Percentiles rank a stretch among this genome's conserved stretches.
Evolutionary conservation across 2,329 filamentous ascomycete species (phyloP).

Genomic region (Aspergillus tamarii): DNA sequence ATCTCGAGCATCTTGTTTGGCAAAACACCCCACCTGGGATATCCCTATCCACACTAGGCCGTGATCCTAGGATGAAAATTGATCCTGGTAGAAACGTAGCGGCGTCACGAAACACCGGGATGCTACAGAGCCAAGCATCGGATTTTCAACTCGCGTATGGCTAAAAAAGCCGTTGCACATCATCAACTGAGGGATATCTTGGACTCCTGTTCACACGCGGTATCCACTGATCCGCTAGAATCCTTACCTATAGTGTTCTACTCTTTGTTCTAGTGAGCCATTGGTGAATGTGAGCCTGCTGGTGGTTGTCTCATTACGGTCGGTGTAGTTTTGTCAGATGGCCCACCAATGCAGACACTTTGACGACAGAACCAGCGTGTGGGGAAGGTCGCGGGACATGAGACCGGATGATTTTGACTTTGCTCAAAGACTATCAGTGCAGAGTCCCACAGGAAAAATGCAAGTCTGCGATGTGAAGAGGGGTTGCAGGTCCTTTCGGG

Average conservation of each 20-base stretch:
- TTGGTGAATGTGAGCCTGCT: not conserved
- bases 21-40: not conserved
- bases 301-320: not conserved
- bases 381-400: not conserved
- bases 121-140: not conserved
- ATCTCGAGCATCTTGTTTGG: not conserved
- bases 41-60: not conserved
- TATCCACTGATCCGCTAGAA: not conserved
- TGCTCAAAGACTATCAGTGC: not conserved
- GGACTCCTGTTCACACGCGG: not conserved
- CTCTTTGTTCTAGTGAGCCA: not conserved
- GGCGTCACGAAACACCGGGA: not conserved
- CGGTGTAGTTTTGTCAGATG: not conserved
- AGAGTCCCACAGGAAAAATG: not conserved
- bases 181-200: not conserved
- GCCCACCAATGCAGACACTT: not conserved
- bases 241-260: not conserved
- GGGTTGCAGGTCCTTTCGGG: not conserved
- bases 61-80: not conserved
- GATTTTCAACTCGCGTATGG: not conserved
- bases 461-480: not conserved
- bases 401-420: not conserved
- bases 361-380: constrained; percentile 1
- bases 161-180: constrained; percentile 2
- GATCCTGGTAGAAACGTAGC: not conserved